These are phyloP conservation scores for Ascochyta clinopodiicola DNA, from an alignment of 2,329 filamentous ascomycete species.

Conservation along the genomic window DNA sequence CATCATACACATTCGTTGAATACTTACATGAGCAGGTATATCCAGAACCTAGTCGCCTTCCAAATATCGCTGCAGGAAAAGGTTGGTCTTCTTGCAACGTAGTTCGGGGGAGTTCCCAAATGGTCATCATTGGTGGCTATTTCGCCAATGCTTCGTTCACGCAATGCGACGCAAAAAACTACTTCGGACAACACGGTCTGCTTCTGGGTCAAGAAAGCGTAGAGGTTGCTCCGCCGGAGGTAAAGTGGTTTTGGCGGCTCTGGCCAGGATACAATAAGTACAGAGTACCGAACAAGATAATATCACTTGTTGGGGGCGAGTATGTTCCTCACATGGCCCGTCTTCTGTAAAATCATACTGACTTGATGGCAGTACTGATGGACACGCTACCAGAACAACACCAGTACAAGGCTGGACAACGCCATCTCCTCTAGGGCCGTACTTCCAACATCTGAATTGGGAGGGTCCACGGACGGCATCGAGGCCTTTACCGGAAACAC, in stretches of 20 bases:
- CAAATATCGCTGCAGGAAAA: conserved; percentile 40
- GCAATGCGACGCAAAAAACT: conserved; percentile 56
- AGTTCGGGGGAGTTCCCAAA: conserved; percentile 58
- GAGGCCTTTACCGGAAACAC: conserved; percentile 41
- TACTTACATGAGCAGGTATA: conserved; percentile 32
- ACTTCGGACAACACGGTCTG: conserved; percentile 61
- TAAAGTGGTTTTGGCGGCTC: conserved; percentile 33
- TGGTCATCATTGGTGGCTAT: conserved; percentile 65
- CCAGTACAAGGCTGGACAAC: conserved; percentile 58
- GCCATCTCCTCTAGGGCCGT: conserved; percentile 54
- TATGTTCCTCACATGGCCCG: conserved; percentile 5
- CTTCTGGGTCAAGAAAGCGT: conserved; percentile 55
- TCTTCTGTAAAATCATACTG: conserved; percentile 5
- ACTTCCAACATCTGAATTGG: conserved; percentile 52
- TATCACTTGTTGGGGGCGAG: conserved; percentile 49
- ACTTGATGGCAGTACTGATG: conserved; percentile 39
- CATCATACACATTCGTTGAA: neutral
- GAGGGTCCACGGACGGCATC: conserved; percentile 58
- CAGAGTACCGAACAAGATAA: conserved; percentile 56
- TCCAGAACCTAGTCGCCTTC: conserved; percentile 45
- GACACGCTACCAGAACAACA: conserved; percentile 58
- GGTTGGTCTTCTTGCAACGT: conserved; percentile 62
- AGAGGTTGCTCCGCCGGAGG: neutral
- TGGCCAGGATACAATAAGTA: conserved; percentile 16
- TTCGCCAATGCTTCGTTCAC: conserved; percentile 52